Percentiles rank a stretch among this genome's conserved stretches.
These are phyloP conservation scores for Alternaria novae-zelandiae DNA, from an alignment of 2,329 filamentous ascomycete species.

Conservation along the genomic window DNA sequence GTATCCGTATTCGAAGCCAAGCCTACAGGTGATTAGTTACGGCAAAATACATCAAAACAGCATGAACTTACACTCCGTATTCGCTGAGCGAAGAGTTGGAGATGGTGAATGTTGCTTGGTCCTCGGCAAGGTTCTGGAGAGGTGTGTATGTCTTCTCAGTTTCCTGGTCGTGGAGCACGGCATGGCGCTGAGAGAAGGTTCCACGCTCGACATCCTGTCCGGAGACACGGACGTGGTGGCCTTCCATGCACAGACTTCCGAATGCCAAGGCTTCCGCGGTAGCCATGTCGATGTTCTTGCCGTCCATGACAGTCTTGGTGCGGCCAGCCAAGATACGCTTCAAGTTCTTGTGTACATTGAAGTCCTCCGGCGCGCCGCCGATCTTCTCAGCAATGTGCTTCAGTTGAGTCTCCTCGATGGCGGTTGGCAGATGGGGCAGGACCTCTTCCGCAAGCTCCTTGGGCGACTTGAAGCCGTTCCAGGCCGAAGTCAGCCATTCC, in stretches of 20 bases:
- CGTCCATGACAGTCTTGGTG: constrained; percentile 90
- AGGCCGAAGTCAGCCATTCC: constrained; percentile 98
- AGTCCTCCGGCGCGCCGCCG: constrained; percentile 79
- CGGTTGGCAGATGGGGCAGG: constrained; percentile 87
- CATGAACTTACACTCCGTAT: constrained; percentile 64
- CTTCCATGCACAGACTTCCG: constrained; percentile 86
- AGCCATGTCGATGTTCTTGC: constrained; percentile 95
- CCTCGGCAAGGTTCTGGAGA: constrained; percentile 83
- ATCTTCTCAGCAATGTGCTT: constrained; percentile 84
- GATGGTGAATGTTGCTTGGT: constrained; percentile 95
- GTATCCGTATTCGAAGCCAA: constrained; percentile 99
- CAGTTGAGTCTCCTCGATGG: constrained; percentile 73
- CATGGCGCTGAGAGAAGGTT: constrained; percentile 97
- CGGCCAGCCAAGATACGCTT: constrained; percentile 92
- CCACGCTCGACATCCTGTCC: constrained; percentile 99
- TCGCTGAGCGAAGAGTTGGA: constrained; percentile 89
- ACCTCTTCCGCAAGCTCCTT: constrained; percentile 97
- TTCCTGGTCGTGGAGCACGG: constrained; percentile 97
- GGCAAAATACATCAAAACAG: not conserved
- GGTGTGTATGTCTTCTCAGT: constrained; percentile 92
- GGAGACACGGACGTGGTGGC: constrained; percentile 95
- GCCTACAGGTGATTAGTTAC: constrained; percentile 56
- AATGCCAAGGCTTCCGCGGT: constrained; percentile 97
- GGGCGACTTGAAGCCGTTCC: constrained; percentile 99
- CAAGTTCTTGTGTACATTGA: constrained; percentile 90